phyloP scores from a whole-genome alignment of 1,284 basidiomycete species.

The Ganoderma sinense region DNA sequence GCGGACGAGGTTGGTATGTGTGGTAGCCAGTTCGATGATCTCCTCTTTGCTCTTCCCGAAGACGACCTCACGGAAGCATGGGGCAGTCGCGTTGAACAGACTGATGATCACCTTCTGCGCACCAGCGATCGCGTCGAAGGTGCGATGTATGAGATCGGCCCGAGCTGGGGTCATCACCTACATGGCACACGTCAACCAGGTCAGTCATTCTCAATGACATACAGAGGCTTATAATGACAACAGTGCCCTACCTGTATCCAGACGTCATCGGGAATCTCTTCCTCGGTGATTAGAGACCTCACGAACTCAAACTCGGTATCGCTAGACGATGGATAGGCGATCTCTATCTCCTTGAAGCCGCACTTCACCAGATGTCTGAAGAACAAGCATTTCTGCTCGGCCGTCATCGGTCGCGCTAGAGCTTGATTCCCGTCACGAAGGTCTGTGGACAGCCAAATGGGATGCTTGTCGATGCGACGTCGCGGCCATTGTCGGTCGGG shows the following conservation, averaged over 20 bases:
- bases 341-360: constrained; percentile 97
- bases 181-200: constrained; percentile 11
- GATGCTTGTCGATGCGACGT: constrained; percentile 80
- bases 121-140: constrained; percentile 90
- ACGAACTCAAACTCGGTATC: constrained; percentile 97
- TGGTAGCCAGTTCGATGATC: constrained; percentile 88
- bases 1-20: constrained; percentile 89
- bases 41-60: constrained; percentile 93
- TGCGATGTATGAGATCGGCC: constrained; percentile 92
- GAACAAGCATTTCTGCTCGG: constrained; percentile 92
- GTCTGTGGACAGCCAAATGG: constrained; percentile 98
- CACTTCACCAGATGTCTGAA: constrained; percentile 90
- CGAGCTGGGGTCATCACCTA: constrained; percentile 95
- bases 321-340: constrained; percentile 94
- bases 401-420: constrained; percentile 94
- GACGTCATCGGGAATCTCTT: constrained; percentile 92
- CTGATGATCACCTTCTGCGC: constrained; percentile 94
- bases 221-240: background rate
- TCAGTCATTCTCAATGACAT: constrained; percentile 6
- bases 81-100: constrained; percentile 99
- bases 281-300: constrained; percentile 84
- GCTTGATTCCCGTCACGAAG: constrained; percentile 98
- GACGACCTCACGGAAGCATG: constrained; percentile 93
- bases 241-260: constrained; percentile 84
- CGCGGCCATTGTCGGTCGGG: constrained; percentile 92